phyloP scores from a whole-genome alignment of 441 rosid genomes.

The Macaranga tanarius region DNA sequence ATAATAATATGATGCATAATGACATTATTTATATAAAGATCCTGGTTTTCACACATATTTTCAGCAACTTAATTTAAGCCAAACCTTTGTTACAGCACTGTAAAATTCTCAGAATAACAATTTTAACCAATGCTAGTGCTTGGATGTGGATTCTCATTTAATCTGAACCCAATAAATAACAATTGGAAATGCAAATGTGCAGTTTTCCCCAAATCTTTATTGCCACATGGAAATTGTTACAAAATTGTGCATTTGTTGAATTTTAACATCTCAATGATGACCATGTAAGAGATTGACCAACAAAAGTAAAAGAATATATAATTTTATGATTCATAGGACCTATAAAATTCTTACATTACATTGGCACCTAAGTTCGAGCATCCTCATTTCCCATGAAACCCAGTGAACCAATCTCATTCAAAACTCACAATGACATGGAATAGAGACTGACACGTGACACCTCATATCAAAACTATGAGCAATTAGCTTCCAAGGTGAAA shows the following conservation, averaged over 20 bases:
- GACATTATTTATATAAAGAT: background rate
- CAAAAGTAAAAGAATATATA: background rate
- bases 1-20: background rate
- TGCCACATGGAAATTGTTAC: background rate
- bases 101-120: background rate
- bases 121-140: background rate
- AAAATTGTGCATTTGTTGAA: background rate
- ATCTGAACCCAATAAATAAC: background rate
- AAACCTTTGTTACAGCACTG: background rate
- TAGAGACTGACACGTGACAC: too few species aligned
- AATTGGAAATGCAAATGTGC: background rate
- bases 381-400: too few species aligned
- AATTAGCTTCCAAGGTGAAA: background rate
- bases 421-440: too few species aligned
- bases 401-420: too few species aligned
- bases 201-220: background rate
- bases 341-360: too few species aligned
- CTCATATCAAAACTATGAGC: background rate
- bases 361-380: too few species aligned
- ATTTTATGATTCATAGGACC: background rate
- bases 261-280: background rate
- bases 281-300: background rate
- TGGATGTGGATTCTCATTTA: background rate
- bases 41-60: background rate
- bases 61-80: background rate